phyloP scores from a whole-genome alignment of 305 asterid genomes.

The Fraxinus velutina region DNA sequence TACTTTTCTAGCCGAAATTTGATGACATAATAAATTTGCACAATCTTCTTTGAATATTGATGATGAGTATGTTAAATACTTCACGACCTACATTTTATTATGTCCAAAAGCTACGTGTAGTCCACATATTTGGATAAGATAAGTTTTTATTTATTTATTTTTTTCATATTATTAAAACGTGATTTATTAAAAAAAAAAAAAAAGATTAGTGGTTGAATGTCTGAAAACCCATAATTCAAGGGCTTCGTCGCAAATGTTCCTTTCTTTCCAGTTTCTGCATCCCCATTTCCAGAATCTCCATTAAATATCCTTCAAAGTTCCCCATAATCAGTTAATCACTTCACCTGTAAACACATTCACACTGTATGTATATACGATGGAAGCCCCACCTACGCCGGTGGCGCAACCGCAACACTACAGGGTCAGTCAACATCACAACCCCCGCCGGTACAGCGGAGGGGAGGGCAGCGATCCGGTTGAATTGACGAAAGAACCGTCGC shows the following conservation, averaged over 20 bases:
- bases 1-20: too few relatives aligned
- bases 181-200: background rate
- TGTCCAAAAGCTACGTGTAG: background rate
- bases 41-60: background rate
- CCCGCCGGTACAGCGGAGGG: slow-evolving; percentile 28
- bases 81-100: background rate
- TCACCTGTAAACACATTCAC: slow-evolving; percentile 4
- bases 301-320: background rate
- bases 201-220: background rate
- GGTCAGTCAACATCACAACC: slow-evolving; percentile 33
- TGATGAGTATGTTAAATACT: background rate
- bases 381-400: slow-evolving; percentile 32
- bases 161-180: background rate
- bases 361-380: slow-evolving; percentile 29
- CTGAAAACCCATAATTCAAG: background rate
- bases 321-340: background rate
- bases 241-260: background rate
- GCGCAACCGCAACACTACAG: slow-evolving; percentile 34
- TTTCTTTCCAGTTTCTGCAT: slow-evolving; percentile 23
- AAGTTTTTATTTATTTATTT: too few relatives aligned
- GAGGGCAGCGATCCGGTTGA: slow-evolving; percentile 58
- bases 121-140: background rate
- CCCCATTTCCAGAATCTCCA: background rate
- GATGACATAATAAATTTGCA: too few relatives aligned
- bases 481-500: slow-evolving; percentile 50